Percentiles rank a stretch among this genome's conserved stretches.
Conservation (phyloP, 257 asterid genomes). For the Jasminum sambac region DNA sequence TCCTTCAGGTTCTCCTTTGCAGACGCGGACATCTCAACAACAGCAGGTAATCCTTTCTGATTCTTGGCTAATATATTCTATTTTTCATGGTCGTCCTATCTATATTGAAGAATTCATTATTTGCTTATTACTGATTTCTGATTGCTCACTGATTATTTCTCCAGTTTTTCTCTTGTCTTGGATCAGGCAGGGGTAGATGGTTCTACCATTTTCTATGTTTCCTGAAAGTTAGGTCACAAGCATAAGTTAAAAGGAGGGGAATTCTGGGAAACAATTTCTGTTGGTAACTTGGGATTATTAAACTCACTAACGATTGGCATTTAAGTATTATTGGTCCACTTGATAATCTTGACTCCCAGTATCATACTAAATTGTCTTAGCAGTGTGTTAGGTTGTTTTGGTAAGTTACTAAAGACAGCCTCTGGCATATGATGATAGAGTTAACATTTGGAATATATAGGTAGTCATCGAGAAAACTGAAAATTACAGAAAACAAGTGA, state of each 20-base stretch:
- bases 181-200: not conserved
- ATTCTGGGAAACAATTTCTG: constrained; percentile 14
- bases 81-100: not conserved
- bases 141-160: not conserved
- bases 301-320: constrained; percentile 12
- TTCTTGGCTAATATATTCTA: not conserved
- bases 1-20: constrained; percentile 73
- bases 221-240: not conserved
- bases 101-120: not conserved
- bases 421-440: not conserved
- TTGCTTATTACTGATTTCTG: constrained; percentile 11
- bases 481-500: not conserved
- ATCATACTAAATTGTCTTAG: constrained; percentile 1
- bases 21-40: constrained; percentile 69
- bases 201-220: constrained; percentile 1
- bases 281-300: not conserved
- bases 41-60: constrained; percentile 65
- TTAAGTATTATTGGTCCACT: constrained; percentile 11
- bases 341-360: constrained; percentile 12
- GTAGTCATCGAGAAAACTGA: not conserved
- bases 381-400: constrained; percentile 9
- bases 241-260: constrained; percentile 5
- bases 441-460: not conserved
- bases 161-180: not conserved
- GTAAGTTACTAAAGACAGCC: not conserved